Evolutionary conservation across 768 basidiomycete genomes (phyloP).

Genomic region (Trametes gibbosa): DNA sequence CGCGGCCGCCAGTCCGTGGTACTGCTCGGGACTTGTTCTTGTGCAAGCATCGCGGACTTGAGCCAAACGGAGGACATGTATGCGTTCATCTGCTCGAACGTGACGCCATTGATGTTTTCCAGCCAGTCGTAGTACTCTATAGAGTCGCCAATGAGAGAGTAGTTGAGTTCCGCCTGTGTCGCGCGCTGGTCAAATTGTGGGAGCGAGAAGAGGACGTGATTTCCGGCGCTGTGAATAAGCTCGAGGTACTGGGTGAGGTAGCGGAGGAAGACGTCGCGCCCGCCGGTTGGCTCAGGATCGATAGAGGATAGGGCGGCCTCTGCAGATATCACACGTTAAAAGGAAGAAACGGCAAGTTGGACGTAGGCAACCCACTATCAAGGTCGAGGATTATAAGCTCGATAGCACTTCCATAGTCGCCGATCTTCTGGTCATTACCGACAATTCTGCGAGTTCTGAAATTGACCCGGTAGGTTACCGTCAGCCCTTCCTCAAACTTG

Average conservation of each 20-base stretch:
- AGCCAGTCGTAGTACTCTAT: conserved; percentile 6
- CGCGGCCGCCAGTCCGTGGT: conserved; percentile 11
- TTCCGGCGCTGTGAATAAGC: conserved; percentile 27
- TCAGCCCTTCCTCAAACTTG: neutral
- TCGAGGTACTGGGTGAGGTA: conserved; percentile 25
- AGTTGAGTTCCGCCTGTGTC: conserved; percentile 23
- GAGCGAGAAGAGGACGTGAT: conserved; percentile 31
- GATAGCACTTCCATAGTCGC: conserved; percentile 21
- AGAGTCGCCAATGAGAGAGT: conserved; percentile 22
- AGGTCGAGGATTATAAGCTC: conserved; percentile 23
- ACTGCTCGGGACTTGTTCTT: neutral
- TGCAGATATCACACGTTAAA: neutral
- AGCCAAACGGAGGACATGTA: conserved; percentile 27
- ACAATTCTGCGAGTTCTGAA: conserved; percentile 22
- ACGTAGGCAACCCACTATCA: neutral
- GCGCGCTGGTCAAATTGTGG: conserved; percentile 30
- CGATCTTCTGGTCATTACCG: conserved; percentile 24
- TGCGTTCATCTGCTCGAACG: conserved; percentile 27
- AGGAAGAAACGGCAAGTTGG: neutral
- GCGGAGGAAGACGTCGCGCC: conserved; percentile 4
- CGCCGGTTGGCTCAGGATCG: conserved; percentile 11
- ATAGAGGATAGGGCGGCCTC: neutral
- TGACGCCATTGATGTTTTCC: conserved; percentile 22
- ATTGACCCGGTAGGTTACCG: conserved; percentile 24
- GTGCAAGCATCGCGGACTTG: conserved; percentile 25